phyloP scores from a whole-genome alignment of 2,329 filamentous ascomycete genomes.

The Ophiosphaerella narmari region DNA sequence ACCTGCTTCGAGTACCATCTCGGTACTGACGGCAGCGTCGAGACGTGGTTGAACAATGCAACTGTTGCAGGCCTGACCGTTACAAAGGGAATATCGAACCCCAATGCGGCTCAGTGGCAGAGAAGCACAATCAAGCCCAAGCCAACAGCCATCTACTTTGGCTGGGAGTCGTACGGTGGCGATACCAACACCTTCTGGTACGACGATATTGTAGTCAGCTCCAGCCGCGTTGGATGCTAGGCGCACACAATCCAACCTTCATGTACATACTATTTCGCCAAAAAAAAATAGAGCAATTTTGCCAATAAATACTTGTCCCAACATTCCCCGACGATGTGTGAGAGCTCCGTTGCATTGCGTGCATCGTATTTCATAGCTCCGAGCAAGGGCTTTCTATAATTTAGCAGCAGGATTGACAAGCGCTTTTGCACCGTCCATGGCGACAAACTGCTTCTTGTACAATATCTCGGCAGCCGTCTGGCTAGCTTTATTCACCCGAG shows the following conservation, averaged over 20 bases:
- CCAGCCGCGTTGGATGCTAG: slow-evolving; percentile 56
- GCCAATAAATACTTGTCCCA: neutral
- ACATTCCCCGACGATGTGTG: too few species aligned
- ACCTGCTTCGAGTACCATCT: slow-evolving; percentile 67
- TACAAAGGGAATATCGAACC: slow-evolving; percentile 54
- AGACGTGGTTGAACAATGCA: slow-evolving; percentile 64
- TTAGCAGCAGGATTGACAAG: slow-evolving; percentile 22
- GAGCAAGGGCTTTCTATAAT: slow-evolving; percentile 8
- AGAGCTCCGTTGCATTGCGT: too few species aligned
- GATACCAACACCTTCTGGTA: slow-evolving; percentile 67
- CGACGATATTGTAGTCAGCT: slow-evolving; percentile 60
- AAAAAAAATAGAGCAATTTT: neutral
- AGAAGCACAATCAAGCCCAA: slow-evolving; percentile 57
- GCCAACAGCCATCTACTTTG: slow-evolving; percentile 62
- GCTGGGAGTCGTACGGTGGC: slow-evolving; percentile 67
- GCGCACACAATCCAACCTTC: neutral
- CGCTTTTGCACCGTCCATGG: slow-evolving; percentile 17
- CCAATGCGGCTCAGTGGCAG: slow-evolving; percentile 60
- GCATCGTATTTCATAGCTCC: too few species aligned
- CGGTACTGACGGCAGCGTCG: slow-evolving; percentile 61
- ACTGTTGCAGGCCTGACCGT: slow-evolving; percentile 58
- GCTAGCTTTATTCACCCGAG: slow-evolving; percentile 24
- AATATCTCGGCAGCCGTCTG: slow-evolving; percentile 33
- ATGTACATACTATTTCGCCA: slow-evolving; percentile 1
- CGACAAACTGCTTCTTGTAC: slow-evolving; percentile 25